phyloP scores from a whole-genome alignment of 495 filamentous ascomycete genomes.

The Pseudoneurospora amorphoporcata region DNA sequence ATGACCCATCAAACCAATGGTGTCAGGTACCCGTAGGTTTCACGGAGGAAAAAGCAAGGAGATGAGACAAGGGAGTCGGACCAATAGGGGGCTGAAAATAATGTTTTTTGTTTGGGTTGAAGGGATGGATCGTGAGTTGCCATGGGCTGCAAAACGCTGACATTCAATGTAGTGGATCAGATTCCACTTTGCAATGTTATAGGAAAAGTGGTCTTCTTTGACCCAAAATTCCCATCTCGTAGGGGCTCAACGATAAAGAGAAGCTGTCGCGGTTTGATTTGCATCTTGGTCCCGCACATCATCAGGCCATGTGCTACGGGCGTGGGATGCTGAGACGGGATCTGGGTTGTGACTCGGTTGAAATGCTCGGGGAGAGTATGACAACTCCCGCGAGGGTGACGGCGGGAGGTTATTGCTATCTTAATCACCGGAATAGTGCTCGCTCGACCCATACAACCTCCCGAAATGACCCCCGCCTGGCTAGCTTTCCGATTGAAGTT shows the following conservation, averaged over 20 bases:
- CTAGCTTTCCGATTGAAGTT: neutral
- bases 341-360: neutral
- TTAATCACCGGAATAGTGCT: neutral
- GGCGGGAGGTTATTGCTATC: neutral
- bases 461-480: neutral
- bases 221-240: neutral
- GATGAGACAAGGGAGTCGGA: neutral
- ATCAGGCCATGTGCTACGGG: neutral
- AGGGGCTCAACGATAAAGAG: neutral
- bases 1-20: neutral
- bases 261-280: neutral
- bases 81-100: neutral
- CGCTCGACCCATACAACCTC: neutral
- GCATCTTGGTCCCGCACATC: neutral
- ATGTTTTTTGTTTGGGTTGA: neutral
- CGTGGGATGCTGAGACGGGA: neutral
- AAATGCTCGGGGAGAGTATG: neutral
- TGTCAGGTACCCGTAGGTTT: neutral
- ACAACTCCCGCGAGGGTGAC: neutral
- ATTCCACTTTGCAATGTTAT: neutral
- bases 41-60: neutral
- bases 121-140: neutral
- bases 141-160: neutral
- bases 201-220: neutral
- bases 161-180: neutral